Base-by-base conservation (phyloP, 805 yeast genomes). In the Saccharomycodes ludwigii region DNA sequence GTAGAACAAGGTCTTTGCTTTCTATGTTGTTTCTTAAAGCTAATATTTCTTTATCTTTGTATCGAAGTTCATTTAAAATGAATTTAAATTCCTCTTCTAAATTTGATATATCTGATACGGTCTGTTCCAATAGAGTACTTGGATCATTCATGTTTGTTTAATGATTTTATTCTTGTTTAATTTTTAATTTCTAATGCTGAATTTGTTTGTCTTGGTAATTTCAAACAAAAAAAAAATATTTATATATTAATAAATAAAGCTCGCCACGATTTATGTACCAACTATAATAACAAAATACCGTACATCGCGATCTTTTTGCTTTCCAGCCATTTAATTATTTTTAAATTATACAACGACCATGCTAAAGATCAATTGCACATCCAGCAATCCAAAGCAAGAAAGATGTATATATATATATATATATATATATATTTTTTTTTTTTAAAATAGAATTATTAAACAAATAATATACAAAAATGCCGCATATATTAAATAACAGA, bases 11-110 rank as follows among this genome's bases (percentile, higher is more conserved):
- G 20, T 34, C 37, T 12, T 28, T 22, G 5, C 21, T 30, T 19
- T 34, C 34, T 29, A 34, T 34, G 19, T 34, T 32, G 2, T 30
- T 22, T 2, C 41, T 36, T 5, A 39, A 27, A 4, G 39, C 17
- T 6, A 46, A 37, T n/a, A 30, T 18, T 11, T 34, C 27, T 5
- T 3, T 45, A 49, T 88, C 97, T 37, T 76, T 71, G 23, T 64
- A 68, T 31, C 76, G 68, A 22, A 88, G 66, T 53, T 91, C 97
- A 32, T 80, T 80, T 29, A 88, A 58, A 22, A 84, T 58, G 46
- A 80, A 83, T 33, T 76, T 76, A 27, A 88, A 67, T 54, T 88
- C 98, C 4, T 83, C 75, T 16, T 95, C 95, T 27, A 91, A 65
- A 44, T 86, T 88, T 8, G 88, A 73, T 26, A 88, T 62, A 41